These are phyloP conservation scores for Nicotiana noctiflora DNA, from an alignment of 257 asterid genomes.

Conservation along the genomic window DNA sequence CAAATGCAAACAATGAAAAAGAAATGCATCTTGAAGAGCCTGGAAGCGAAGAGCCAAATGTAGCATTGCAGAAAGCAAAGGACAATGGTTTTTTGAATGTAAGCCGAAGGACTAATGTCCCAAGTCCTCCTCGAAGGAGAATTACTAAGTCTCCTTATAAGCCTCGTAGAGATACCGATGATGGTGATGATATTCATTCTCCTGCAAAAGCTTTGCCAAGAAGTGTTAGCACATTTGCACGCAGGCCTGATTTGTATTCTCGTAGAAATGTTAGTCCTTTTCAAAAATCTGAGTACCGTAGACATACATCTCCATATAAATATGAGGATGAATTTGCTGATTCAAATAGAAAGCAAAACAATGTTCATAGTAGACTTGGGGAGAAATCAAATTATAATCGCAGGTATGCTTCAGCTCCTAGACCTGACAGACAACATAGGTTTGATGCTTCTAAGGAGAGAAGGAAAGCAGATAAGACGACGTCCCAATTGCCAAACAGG, in stretches of 20 bases:
- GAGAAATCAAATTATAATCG: constrained; percentile 24
- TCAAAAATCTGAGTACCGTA: constrained; percentile 28
- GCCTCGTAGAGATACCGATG: constrained; percentile 9
- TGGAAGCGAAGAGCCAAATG: not conserved
- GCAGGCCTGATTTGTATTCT: constrained; percentile 10
- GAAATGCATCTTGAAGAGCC: not conserved
- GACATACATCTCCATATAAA: constrained; percentile 37
- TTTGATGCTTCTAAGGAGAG: constrained; percentile 18
- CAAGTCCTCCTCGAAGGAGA: constrained; percentile 23
- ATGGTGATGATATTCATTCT: constrained; percentile 4
- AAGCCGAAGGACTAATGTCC: not conserved
- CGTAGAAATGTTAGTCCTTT: constrained; percentile 29
- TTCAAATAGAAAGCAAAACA: constrained; percentile 10
- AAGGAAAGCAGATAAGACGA: constrained; percentile 19
- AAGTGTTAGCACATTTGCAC: constrained; percentile 4
- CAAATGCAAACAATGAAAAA: not conserved
- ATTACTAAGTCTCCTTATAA: constrained; percentile 36
- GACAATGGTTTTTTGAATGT: not conserved
- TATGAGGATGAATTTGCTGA: constrained; percentile 8
- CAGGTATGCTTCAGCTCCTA: constrained; percentile 52
- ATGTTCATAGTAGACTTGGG: constrained; percentile 19
- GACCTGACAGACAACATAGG: constrained; percentile 21
- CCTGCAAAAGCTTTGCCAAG: not conserved
- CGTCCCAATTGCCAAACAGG: constrained; percentile 17
- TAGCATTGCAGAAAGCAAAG: not conserved